These are phyloP conservation scores for Candida namnaoensis DNA, from an alignment of 805 yeast genomes.

Conservation along the genomic window DNA sequence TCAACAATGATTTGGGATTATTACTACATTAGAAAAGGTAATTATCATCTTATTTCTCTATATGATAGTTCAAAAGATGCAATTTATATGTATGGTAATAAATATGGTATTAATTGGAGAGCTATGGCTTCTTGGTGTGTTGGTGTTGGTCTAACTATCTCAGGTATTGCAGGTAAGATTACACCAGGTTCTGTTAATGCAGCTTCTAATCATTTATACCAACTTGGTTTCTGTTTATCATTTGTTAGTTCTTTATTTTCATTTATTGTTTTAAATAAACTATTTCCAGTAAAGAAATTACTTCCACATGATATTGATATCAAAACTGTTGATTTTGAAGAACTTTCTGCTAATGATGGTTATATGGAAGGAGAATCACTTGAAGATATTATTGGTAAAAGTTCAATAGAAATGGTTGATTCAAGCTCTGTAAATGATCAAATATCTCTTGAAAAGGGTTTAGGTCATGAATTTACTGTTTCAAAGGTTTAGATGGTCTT, in stretches of 20 bases:
- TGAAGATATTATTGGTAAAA: neutral
- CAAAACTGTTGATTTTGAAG: neutral
- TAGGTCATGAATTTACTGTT: neutral
- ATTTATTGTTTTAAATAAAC: too few species aligned
- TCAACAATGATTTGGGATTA: constrained; percentile 32
- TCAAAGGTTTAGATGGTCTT: neutral
- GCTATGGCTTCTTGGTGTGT: constrained; percentile 21
- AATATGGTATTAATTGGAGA: constrained; percentile 33
- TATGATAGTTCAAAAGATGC: constrained; percentile 18
- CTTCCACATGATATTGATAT: neutral
- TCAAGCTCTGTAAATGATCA: neutral
- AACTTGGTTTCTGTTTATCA: neutral
- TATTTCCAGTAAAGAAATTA: neutral
- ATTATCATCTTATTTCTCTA: constrained; percentile 18
- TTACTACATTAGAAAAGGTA: constrained; percentile 25
- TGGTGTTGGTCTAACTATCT: neutral
- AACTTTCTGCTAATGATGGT: neutral
- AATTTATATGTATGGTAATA: constrained; percentile 16
- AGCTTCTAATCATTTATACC: neutral
- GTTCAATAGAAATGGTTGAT: neutral
- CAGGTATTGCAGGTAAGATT: neutral
- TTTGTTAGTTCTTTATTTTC: neutral
- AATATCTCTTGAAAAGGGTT: neutral
- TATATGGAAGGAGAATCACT: neutral
- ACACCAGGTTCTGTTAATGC: neutral